Evolutionary conservation across 345 rosid species (phyloP).

Genomic region (Arabis alpina): DNA sequence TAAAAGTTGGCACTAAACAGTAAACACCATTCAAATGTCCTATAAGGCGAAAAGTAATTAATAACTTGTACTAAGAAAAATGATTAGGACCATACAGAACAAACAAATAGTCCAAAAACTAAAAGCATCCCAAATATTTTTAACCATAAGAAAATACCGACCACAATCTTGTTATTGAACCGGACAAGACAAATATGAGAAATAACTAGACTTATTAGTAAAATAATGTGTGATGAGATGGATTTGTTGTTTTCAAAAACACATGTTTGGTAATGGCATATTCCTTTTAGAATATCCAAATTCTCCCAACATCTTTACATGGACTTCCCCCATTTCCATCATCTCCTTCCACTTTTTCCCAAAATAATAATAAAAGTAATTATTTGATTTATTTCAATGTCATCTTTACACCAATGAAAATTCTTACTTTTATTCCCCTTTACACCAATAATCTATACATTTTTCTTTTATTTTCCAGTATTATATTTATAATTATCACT

Average conservation of each 20-base stretch:
- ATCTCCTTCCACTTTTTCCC: slow-evolving; percentile 33
- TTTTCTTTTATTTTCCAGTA: not conserved
- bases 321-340: slow-evolving; percentile 41
- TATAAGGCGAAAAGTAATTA: slow-evolving; percentile 1
- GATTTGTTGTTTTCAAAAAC: slow-evolving; percentile 23
- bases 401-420: slow-evolving; percentile 46
- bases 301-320: slow-evolving; percentile 45
- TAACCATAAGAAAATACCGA: slow-evolving; percentile 16
- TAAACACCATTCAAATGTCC: slow-evolving; percentile 25
- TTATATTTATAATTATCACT: not conserved
- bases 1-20: slow-evolving; percentile 3
- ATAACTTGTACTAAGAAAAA: not conserved
- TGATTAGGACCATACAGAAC: not conserved
- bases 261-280: slow-evolving; percentile 48
- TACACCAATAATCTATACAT: slow-evolving; percentile 17
- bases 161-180: slow-evolving; percentile 22
- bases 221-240: slow-evolving; percentile 24
- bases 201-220: not conserved
- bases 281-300: slow-evolving; percentile 47
- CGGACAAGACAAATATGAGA: slow-evolving; percentile 22
- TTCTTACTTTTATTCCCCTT: slow-evolving; percentile 36
- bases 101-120: not conserved
- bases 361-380: slow-evolving; percentile 1
- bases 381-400: slow-evolving; percentile 31
- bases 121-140: not conserved